Evolutionary conservation across 345 rosid genomes (phyloP).

Genomic region (Isatis tinctoria): DNA sequence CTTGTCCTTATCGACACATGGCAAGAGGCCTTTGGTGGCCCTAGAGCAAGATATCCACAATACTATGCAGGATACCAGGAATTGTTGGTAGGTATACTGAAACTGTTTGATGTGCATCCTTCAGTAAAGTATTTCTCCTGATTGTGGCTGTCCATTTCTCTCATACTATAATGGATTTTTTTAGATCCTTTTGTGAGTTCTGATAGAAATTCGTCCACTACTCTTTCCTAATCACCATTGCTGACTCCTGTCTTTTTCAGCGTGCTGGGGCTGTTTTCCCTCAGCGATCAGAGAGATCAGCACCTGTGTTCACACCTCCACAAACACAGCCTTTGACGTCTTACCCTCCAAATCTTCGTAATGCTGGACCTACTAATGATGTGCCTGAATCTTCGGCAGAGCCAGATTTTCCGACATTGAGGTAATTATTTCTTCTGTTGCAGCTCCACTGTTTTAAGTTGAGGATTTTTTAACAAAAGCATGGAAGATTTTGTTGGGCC

Average conservation of each 20-base stretch:
- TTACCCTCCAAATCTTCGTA: slow-evolving; percentile 74
- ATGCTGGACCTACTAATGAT: slow-evolving; percentile 50
- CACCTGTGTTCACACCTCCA: slow-evolving; percentile 92
- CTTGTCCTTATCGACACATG: slow-evolving; percentile 83
- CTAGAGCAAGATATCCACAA: slow-evolving; percentile 98
- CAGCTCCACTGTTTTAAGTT: background rate
- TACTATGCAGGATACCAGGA: slow-evolving; percentile 97
- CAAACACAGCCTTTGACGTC: slow-evolving; percentile 89
- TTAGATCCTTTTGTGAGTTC: background rate
- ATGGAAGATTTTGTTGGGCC: background rate
- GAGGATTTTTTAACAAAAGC: background rate
- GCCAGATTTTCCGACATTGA: slow-evolving; percentile 84
- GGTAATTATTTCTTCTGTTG: slow-evolving; percentile 41
- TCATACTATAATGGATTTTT: background rate
- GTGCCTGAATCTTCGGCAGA: slow-evolving; percentile 71
- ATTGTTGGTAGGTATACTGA: slow-evolving; percentile 66
- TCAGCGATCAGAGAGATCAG: slow-evolving; percentile 81
- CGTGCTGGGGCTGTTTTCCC: slow-evolving; percentile 99
- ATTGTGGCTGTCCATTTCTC: background rate
- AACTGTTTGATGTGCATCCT: background rate
- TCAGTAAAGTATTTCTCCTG: slow-evolving; percentile 10
- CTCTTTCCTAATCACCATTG: slow-evolving; percentile 10
- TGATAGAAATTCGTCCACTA: background rate
- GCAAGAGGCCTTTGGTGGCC: slow-evolving; percentile 99
- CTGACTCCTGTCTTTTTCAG: slow-evolving; percentile 45